A percentile compares a stretch with the other conserved stretches of the same genome.
Evolutionary conservation across 1,284 basidiomycete species (phyloP).

Genomic region (Kwoniella shivajii): DNA sequence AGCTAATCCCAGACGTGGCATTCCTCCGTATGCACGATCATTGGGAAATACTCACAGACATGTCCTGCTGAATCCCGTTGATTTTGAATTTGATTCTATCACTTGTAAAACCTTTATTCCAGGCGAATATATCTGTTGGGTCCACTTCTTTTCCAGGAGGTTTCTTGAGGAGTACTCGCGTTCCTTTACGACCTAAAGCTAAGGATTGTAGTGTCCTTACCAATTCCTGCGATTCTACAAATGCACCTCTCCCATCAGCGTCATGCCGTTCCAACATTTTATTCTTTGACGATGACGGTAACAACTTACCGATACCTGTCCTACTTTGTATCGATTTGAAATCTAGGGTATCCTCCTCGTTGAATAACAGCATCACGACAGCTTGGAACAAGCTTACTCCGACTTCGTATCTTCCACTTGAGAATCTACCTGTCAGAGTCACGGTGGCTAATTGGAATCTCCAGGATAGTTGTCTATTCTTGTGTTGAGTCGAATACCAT

Average conservation of each 20-base stretch:
- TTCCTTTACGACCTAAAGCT: conserved; percentile 78
- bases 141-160: conserved; percentile 79
- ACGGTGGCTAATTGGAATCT: conserved; percentile 79
- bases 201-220: conserved; percentile 86
- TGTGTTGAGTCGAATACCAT: conserved; percentile 76
- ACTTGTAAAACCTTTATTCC: conserved; percentile 83
- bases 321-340: conserved; percentile 70
- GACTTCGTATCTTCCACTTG: conserved; percentile 75
- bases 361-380: conserved; percentile 86
- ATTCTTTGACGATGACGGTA: no score
- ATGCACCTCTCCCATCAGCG: no score
- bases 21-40: not conserved
- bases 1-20: no score
- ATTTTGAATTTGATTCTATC: conserved; percentile 81
- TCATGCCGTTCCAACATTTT: no score
- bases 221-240: conserved; percentile 71
- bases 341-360: conserved; percentile 61
- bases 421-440: conserved; percentile 70
- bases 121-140: conserved; percentile 73
- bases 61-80: conserved; percentile 93
- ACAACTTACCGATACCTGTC: conserved; percentile 74
- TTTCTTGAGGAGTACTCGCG: conserved; percentile 76
- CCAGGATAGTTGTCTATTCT: conserved; percentile 74
- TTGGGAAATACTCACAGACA: conserved; percentile 65
- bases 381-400: conserved; percentile 90